phyloP scores from a whole-genome alignment of 345 rosid species.

The Syzygium jambos region DNA sequence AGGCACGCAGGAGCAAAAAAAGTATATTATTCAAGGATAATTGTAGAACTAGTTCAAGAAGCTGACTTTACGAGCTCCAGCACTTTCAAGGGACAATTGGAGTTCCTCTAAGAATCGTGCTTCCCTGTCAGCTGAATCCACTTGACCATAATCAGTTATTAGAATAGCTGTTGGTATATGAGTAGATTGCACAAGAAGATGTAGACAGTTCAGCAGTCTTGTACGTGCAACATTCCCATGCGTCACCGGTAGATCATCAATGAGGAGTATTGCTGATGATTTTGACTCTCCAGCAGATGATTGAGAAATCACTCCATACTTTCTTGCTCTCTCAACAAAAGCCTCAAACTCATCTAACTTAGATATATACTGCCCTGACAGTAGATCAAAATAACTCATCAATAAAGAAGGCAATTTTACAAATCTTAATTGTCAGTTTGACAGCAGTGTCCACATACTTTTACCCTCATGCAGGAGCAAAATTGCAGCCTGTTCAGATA shows the following conservation, averaged over 20 bases:
- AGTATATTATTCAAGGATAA: background rate
- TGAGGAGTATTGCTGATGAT: constrained; percentile 43
- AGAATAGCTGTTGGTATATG: constrained; percentile 65
- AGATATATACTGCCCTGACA: constrained; percentile 66
- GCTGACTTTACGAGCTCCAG: constrained; percentile 83
- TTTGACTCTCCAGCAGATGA: constrained; percentile 25
- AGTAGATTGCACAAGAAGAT: constrained; percentile 61
- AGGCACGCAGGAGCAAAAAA: constrained; percentile 10
- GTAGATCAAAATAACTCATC: constrained; percentile 7
- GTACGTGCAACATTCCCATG: constrained; percentile 62
- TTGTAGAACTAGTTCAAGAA: constrained; percentile 16
- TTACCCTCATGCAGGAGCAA: background rate
- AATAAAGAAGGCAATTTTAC: background rate
- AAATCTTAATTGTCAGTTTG: background rate
- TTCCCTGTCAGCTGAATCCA: constrained; percentile 49
- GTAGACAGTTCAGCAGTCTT: constrained; percentile 59
- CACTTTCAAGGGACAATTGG: constrained; percentile 53
- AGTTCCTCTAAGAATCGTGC: constrained; percentile 54
- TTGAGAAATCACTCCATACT: constrained; percentile 54
- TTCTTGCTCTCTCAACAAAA: constrained; percentile 68
- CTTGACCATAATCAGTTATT: constrained; percentile 45
- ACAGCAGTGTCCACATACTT: background rate
- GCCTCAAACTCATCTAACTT: constrained; percentile 89
- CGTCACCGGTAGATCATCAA: constrained; percentile 86
- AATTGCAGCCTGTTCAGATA: background rate